Base-by-base conservation (phyloP, 495 filamentous ascomycete genomes). In the Xylaria scruposa region DNA sequence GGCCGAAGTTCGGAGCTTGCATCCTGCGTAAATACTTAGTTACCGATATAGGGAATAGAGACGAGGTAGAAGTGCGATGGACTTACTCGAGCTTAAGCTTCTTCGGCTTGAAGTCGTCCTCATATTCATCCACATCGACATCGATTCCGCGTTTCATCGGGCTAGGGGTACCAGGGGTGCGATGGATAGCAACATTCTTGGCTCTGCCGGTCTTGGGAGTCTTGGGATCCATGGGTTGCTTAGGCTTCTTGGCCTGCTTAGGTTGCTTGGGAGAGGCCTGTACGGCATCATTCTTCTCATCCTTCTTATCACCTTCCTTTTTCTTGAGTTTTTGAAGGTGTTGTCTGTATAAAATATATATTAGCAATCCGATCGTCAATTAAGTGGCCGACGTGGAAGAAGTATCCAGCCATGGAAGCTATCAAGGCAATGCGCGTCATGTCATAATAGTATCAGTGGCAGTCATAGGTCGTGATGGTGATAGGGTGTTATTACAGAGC, bases 251-350 rank as follows among this genome's bases (percentile, higher is more conserved):
- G n/a, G n/a, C n/a, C n/a, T 13, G 19, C 29, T 62, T 67, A 1
- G 60, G 0, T n/a, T 70, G 66, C 60, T 74, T 74, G 36, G 72
- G 72, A 15, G 72, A 67, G 13, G 29, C 36, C 6, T 47, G 29
- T 3, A 2, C 58, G 15, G 17, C 17, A 29, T 54, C 72, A 2
- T 33, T 44, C 29, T 21, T n/a, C 17, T 58, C 72, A 2, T 33
- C 44, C 29, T 21, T n/a, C 17, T 58, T 49, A 15, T 51, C 67
- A n/a, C 17, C 72, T 19, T 80, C 80, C 73, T 83, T 83, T 53
- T 77, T 78, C 8, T 72, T 70, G 21, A 83, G 76, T 67, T 83
- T 83, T 63, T 83, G 81, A 0, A 83, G 72, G 10, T 83, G 81
- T 75, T 83, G 81, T 31, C 81, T 83, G 60, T 78, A 29, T 63